These are phyloP conservation scores for Cytospora piceicola DNA, from an alignment of 2,329 filamentous ascomycete species.

Conservation along the genomic window DNA sequence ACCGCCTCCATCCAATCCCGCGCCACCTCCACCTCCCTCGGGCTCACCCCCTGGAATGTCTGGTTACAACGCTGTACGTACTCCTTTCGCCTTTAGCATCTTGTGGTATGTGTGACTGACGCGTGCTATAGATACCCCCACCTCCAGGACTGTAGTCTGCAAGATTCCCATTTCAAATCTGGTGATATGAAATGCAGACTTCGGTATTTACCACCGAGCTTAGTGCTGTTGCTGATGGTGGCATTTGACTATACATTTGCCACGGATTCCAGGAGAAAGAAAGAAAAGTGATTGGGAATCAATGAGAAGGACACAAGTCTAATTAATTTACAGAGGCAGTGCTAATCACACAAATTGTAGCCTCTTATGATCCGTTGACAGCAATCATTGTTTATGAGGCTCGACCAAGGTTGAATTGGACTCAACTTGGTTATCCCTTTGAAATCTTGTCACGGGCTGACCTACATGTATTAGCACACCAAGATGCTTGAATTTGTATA, in stretches of 20 bases:
- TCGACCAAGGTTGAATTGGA: background rate
- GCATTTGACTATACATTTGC: background rate
- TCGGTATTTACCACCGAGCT: background rate
- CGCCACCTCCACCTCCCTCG: slow-evolving; percentile 60
- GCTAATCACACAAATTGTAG: background rate
- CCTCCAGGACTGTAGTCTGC: slow-evolving; percentile 56
- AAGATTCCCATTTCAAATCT: background rate
- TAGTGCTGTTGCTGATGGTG: background rate
- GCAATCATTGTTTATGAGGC: background rate
- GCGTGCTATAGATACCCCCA: slow-evolving; percentile 52
- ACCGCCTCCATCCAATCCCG: slow-evolving; percentile 58
- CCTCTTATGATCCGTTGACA: background rate
- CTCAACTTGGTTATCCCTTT: background rate
- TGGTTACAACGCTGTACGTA: slow-evolving; percentile 67
- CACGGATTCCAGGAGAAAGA: background rate
- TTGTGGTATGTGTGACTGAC: slow-evolving; percentile 31
- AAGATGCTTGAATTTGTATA: background rate
- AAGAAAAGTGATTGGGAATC: background rate
- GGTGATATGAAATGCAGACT: background rate
- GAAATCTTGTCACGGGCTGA: background rate
- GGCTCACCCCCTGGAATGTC: slow-evolving; percentile 56
- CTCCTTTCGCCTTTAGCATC: slow-evolving; percentile 29
- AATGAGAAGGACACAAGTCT: background rate
- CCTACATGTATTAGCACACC: background rate
- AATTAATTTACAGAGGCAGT: background rate